Evolutionary conservation across 2,329 filamentous ascomycete genomes (phyloP).

Genomic region (Lachnellula occidentalis): DNA sequence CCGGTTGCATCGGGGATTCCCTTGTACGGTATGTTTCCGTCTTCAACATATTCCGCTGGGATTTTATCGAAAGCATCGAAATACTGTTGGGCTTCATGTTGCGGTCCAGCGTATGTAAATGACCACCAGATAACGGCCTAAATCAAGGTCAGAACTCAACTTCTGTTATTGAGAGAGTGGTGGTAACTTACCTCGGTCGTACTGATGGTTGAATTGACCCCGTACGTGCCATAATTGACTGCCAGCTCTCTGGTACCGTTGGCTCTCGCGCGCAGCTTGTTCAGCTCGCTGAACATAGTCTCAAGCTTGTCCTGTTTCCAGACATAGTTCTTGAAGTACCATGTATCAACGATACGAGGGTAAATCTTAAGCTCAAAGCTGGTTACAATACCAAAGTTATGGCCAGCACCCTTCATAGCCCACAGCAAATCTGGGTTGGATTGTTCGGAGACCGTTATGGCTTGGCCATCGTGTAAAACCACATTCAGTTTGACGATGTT

Average conservation of each 20-base stretch:
- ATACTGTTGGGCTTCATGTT: too few species aligned
- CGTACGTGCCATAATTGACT: not conserved
- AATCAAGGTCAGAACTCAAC: not conserved
- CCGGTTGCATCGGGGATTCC: not conserved
- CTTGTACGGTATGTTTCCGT: too few species aligned
- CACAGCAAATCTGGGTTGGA: conserved; percentile 40
- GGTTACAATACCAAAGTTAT: conserved; percentile 40
- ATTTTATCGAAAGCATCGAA: too few species aligned
- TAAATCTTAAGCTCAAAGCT: conserved; percentile 32
- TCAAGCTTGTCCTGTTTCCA: conserved; percentile 26
- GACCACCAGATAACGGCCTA: not conserved
- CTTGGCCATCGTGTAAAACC: conserved; percentile 43
- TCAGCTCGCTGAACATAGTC: conserved; percentile 29
- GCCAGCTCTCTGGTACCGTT: not conserved
- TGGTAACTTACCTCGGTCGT: not conserved
- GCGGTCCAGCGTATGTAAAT: not conserved
- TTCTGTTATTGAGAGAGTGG: not conserved
- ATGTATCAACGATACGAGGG: conserved; percentile 4
- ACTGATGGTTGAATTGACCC: not conserved
- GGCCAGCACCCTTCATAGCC: conserved; percentile 30
- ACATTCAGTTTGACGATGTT: conserved; percentile 39
- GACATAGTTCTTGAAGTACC: conserved; percentile 16
- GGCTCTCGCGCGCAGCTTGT: not conserved
- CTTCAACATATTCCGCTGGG: too few species aligned
- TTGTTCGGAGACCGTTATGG: conserved; percentile 35